Conservation (phyloP, 495 filamentous ascomycete genomes). For the Lepidopterella palustris region DNA sequence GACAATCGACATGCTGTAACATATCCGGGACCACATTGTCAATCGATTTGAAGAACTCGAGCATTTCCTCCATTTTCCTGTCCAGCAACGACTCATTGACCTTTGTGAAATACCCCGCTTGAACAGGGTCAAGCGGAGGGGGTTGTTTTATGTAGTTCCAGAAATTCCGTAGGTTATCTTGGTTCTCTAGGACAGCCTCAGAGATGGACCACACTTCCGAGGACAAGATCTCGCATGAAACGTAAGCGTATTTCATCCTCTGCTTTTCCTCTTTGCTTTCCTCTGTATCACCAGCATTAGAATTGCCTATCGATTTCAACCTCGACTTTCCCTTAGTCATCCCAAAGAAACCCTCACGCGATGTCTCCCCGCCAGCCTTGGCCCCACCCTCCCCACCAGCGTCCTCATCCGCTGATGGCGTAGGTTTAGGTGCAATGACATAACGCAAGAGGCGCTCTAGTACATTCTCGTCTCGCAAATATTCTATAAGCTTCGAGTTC, state of each 20-base stretch:
- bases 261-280: slow-evolving; percentile 62
- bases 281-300: slow-evolving; percentile 33
- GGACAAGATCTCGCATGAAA: slow-evolving; percentile 86
- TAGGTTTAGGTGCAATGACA: slow-evolving; percentile 67
- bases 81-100: slow-evolving; percentile 95
- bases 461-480: slow-evolving; percentile 78
- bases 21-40: slow-evolving; percentile 76
- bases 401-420: slow-evolving; percentile 52
- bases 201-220: slow-evolving; percentile 95
- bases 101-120: slow-evolving; percentile 97
- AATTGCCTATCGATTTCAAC: slow-evolving; percentile 30
- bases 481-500: slow-evolving; percentile 96
- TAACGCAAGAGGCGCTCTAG: slow-evolving; percentile 85
- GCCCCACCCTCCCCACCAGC: slow-evolving; percentile 52
- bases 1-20: slow-evolving; percentile 91
- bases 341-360: slow-evolving; percentile 31
- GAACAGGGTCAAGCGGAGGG: slow-evolving; percentile 77
- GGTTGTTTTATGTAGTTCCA: slow-evolving; percentile 82
- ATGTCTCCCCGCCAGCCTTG: slow-evolving; percentile 39
- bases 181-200: slow-evolving; percentile 84
- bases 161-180: slow-evolving; percentile 67
- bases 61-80: slow-evolving; percentile 95
- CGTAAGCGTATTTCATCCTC: slow-evolving; percentile 82
- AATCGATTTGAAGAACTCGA: slow-evolving; percentile 76
- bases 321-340: slow-evolving; percentile 28